phyloP scores from a whole-genome alignment of 148 eudicot species.

The Silene uniflora region DNA sequence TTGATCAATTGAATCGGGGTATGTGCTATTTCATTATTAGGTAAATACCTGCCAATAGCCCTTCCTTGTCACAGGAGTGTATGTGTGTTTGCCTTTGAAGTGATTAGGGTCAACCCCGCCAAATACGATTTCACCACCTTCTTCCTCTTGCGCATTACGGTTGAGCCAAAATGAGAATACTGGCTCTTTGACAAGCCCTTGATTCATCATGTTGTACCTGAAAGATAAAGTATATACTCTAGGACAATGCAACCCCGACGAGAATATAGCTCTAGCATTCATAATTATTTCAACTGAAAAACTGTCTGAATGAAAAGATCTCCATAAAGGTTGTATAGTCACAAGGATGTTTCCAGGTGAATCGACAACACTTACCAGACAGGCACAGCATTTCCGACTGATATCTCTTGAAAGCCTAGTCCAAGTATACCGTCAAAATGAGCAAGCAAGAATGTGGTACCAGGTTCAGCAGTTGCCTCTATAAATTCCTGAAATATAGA shows the following conservation, averaged over 20 bases:
- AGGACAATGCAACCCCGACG: too few species aligned
- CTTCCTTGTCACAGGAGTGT: conserved; percentile 49
- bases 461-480: conserved; percentile 90
- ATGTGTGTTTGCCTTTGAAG: conserved; percentile 45
- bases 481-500: conserved; percentile 55
- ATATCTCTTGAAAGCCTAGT: conserved; percentile 80
- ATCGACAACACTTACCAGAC: conserved; percentile 59
- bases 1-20: neutral
- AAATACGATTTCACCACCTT: conserved; percentile 61
- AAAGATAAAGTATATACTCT: neutral
- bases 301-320: too few species aligned
- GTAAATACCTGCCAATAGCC: conserved; percentile 62
- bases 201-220: conserved; percentile 65
- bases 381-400: conserved; percentile 80
- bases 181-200: conserved; percentile 62
- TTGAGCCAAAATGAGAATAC: conserved; percentile 72
- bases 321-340: too few species aligned
- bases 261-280: too few species aligned
- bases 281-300: too few species aligned
- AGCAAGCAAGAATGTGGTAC: conserved; percentile 76
- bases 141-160: conserved; percentile 37
- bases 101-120: conserved; percentile 56
- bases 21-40: neutral
- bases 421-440: conserved; percentile 97
- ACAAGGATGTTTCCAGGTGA: neutral